Conservation (phyloP, 768 basidiomycete species). For the Neoboletus magnificus region DNA sequence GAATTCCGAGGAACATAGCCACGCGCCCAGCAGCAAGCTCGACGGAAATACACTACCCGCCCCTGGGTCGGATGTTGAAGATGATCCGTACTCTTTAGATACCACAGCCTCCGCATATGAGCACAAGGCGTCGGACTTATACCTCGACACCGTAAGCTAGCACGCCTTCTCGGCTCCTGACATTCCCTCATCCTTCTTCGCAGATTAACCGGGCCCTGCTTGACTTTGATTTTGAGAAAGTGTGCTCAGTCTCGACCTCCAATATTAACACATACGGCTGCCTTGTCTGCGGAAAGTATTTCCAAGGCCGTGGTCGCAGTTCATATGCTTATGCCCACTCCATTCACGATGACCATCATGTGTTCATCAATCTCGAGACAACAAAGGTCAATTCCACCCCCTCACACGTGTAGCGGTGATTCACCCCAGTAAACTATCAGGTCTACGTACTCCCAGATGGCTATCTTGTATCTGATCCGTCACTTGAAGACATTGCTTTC, state of each 20-base stretch:
- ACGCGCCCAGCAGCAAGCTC: conserved; percentile 16
- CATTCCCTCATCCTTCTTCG: conserved; percentile 19
- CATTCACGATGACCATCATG: conserved; percentile 97
- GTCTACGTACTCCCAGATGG: conserved; percentile 98
- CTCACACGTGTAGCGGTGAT: conserved; percentile 16
- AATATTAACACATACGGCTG: conserved; percentile 99
- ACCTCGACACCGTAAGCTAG: conserved; percentile 83
- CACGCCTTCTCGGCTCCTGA: conserved; percentile 12
- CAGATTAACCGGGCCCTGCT: conserved; percentile 88
- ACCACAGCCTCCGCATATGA: conserved; percentile 22
- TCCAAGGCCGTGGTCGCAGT: conserved; percentile 91
- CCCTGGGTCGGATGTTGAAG: conserved; percentile 22
- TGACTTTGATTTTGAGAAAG: conserved; percentile 99
- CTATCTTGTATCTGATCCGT: conserved; percentile 94
- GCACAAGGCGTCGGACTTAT: conserved; percentile 72
- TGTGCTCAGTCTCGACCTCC: conserved; percentile 93
- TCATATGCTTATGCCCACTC: conserved; percentile 97
- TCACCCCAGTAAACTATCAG: conserved; percentile 40
- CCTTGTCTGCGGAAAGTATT: conserved; percentile 97
- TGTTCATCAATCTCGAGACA: conserved; percentile 94
- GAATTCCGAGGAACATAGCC: conserved; percentile 28
- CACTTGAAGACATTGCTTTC: conserved; percentile 90
- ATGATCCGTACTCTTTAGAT: conserved; percentile 29
- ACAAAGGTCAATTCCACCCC: conserved; percentile 58
- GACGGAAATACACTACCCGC: conserved; percentile 30